These are phyloP conservation scores for Penicillium sp. DNA, from an alignment of 2,329 filamentous ascomycete species.

Conservation along the genomic window DNA sequence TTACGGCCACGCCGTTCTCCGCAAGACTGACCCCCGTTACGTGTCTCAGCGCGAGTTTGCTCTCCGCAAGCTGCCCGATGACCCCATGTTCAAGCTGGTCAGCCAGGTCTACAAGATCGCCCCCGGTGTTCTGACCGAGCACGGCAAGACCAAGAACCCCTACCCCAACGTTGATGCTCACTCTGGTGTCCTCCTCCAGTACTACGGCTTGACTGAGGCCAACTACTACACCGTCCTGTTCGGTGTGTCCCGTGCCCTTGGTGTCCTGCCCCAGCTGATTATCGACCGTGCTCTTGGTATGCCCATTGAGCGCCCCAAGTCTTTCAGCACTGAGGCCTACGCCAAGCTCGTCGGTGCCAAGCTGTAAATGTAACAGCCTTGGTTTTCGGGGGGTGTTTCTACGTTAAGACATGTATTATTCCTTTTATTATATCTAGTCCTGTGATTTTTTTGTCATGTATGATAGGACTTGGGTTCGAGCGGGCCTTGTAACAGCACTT, in stretches of 20 bases:
- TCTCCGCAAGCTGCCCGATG: slow-evolving; percentile 87
- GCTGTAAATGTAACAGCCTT: slow-evolving; percentile 59
- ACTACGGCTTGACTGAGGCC: slow-evolving; percentile 98
- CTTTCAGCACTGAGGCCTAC: slow-evolving; percentile 96
- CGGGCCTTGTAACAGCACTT: slow-evolving; percentile 41
- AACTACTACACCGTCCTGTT: slow-evolving; percentile 99
- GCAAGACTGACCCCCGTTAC: slow-evolving; percentile 99
- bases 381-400: not conserved
- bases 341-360: slow-evolving; percentile 88
- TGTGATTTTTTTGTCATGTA: slow-evolving; percentile 33
- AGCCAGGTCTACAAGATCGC: slow-evolving; percentile 99
- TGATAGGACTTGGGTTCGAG: slow-evolving; percentile 43
- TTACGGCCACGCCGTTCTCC: slow-evolving; percentile 97
- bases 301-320: slow-evolving; percentile 98
- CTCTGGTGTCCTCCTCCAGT: slow-evolving; percentile 98
- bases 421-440: slow-evolving; percentile 28
- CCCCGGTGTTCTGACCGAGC: slow-evolving; percentile 94
- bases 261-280: slow-evolving; percentile 98
- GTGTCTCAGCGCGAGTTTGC: slow-evolving; percentile 97
- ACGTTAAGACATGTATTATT: slow-evolving; percentile 4
- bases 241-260: slow-evolving; percentile 95
- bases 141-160: slow-evolving; percentile 99
- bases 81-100: slow-evolving; percentile 99
- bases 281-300: slow-evolving; percentile 97
- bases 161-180: slow-evolving; percentile 98